phyloP scores from a whole-genome alignment of 768 basidiomycete species.

The Rhizopogon sp. region DNA sequence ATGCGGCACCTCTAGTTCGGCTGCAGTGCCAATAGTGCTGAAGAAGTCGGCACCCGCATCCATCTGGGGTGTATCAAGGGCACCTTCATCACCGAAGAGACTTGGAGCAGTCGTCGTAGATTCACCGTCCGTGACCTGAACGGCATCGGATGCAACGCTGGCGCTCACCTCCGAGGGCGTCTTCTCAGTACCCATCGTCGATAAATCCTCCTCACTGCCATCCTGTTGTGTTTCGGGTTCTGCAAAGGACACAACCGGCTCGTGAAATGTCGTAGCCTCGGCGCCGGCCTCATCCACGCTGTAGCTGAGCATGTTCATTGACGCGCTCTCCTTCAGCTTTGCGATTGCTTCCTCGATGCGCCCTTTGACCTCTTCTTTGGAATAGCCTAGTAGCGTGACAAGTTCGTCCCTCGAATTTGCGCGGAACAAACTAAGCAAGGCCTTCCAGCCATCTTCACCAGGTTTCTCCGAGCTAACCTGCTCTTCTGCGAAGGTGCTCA shows the following conservation, averaged over 20 bases:
- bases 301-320: slow-evolving; percentile 23
- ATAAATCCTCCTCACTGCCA: slow-evolving; percentile 23
- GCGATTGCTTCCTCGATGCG: slow-evolving; percentile 82
- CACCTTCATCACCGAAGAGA: slow-evolving; percentile 77
- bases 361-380: slow-evolving; percentile 75
- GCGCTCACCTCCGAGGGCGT: slow-evolving; percentile 65
- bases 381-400: slow-evolving; percentile 87
- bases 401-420: slow-evolving; percentile 88
- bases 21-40: slow-evolving; percentile 61
- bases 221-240: slow-evolving; percentile 54
- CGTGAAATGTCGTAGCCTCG: slow-evolving; percentile 45
- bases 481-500: slow-evolving; percentile 69
- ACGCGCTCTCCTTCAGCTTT: slow-evolving; percentile 51
- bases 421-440: slow-evolving; percentile 82
- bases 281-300: slow-evolving; percentile 35
- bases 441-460: slow-evolving; percentile 72
- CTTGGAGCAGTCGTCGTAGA: slow-evolving; percentile 84
- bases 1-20: slow-evolving; percentile 67
- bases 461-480: slow-evolving; percentile 28
- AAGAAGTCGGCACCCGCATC: slow-evolving; percentile 85
- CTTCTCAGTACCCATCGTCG: slow-evolving; percentile 28
- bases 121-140: slow-evolving; percentile 62
- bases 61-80: slow-evolving; percentile 57
- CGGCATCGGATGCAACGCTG: slow-evolving; percentile 57
- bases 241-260: slow-evolving; percentile 79